phyloP scores from a whole-genome alignment of 139 green algal species.

The Chlorella vulgaris region DNA sequence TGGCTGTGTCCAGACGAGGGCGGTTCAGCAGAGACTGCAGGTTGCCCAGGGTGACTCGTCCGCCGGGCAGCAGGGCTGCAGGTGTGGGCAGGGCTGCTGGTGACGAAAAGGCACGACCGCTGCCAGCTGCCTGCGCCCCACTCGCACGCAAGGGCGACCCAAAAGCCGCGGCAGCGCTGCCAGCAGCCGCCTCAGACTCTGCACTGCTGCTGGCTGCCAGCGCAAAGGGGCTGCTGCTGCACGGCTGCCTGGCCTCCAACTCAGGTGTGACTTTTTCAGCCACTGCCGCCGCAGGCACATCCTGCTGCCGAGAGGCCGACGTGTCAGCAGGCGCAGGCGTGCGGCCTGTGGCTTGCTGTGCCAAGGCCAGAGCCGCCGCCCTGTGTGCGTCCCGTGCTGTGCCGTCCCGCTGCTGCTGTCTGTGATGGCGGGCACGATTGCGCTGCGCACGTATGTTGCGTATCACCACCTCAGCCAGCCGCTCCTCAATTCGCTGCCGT shows the following conservation, averaged over 20 bases:
- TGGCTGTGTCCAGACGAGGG: neutral
- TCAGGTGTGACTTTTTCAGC: neutral
- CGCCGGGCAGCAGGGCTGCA: neutral
- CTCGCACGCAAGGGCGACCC: neutral
- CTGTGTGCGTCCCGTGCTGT: neutral
- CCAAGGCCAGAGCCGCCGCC: neutral
- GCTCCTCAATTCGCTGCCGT: conserved; percentile 34
- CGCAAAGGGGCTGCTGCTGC: neutral
- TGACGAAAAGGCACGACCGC: neutral
- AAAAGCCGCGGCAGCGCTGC: neutral
- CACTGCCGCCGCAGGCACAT: neutral
- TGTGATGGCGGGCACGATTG: neutral
- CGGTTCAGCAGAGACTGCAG: conserved; percentile 17
- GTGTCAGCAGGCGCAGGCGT: no score
- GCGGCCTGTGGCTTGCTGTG: neutral
- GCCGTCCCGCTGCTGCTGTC: conserved; percentile 1
- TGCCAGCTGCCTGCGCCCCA: no score
- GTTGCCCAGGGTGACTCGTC: conserved; percentile 23
- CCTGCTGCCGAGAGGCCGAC: neutral
- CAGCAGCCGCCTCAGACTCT: neutral
- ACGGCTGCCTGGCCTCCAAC: neutral
- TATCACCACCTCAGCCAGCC: conserved; percentile 38
- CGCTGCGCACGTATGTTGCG: conserved; percentile 25
- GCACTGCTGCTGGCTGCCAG: neutral
- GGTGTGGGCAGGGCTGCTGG: neutral